Evolutionary conservation across 371 early-diverging fungal species (phyloP), one percentile per base, ranked within the genome.

Genomic region (Rhizopus sp.): DNA sequence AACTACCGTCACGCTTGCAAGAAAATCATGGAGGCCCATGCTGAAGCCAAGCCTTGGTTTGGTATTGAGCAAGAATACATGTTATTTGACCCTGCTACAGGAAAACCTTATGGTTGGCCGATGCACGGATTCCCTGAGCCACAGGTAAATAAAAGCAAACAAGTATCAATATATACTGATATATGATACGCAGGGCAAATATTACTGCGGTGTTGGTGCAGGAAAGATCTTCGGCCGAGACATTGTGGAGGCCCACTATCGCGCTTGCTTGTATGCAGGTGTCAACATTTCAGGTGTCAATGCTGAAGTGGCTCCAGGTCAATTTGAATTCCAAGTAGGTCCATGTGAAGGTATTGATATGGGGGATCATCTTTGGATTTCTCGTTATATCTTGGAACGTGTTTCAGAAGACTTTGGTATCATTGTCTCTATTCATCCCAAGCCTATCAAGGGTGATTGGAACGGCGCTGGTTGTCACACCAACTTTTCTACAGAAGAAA

Each of bases 31-130:
- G 71, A 69, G 6, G 55, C 66, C 31, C 65, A 75, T 60, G 72
- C 75, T 35, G 72, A 71, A 44, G 23, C 58, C 23, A 63, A 78
- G 30, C 80, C 85, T 35, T 84, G 85, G 85, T 84, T 84, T 59
- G 85, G 85, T 53, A 77, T 84, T 59, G 84, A 84, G 34, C 62
- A 83, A 64, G 84, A 83, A 59, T 85, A 85, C 51, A 81, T 80
- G 61, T 51, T 85, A 10, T 65, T 85, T 56, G 82, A 85, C 59
- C 60, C 65, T 9, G 75, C 80, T 67, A 77, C 76, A 58, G 55
- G 73, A 51, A 69, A 74, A 62, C 73, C 78, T 30, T 74, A 70
- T 38, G 83, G 85, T 57, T 85, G 85, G 85, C 85, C 85, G 47
- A 73, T 68, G 57, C 72, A 72, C 29, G 85, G 85, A 35, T 80